Evolutionary conservation across 345 rosid species (phyloP), one percentile per base, ranked within the genome.

Genomic region (Syzygium aromaticum): DNA sequence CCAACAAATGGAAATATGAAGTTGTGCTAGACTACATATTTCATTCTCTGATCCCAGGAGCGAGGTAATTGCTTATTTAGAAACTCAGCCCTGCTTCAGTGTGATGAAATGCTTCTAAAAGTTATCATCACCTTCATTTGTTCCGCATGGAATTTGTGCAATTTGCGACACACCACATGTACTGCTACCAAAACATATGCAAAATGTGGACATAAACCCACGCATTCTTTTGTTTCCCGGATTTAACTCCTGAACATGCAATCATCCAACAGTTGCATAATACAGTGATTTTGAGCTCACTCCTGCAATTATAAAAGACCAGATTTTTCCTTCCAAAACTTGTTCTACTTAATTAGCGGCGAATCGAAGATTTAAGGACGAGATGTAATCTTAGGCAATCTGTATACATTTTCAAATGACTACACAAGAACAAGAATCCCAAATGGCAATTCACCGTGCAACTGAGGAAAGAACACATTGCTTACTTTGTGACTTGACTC

Each of bases 361-460:
- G 77, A 30, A 64, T 64, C 11, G 6, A 30, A 28, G 43, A 30
- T 43, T 64, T 30, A 17, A 64, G 11, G 22, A 28, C 22, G 22
- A 52, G 19, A 64, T 17, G 5, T 64, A 30, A 30, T 64, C 22
- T 33, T 16, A 16, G 22, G 77, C 43, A 14, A 30, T 64, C 40
- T 7, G 40, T 7, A 64, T 11, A 16, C 16, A 64, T 17, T 9
- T 16, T 98, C 46, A 33, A 94, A 90, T 95, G 80, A 33, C 80
- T 73, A 5, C 80, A 2, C 49, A 2, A 73, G 4, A 73, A 19
- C 49, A 73, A 73, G 49, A 73, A 33, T 19, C 80, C 7, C 14
- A 33, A 4, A 9, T 0, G 80, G 2, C 80, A 73, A 4, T 73
- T 73, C 49, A 73, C 43, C 13, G 9, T 1, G 49, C 2, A 73